Evolutionary conservation across 176 grass and related monocot species (phyloP).

Genomic region (Puccinellia tenuiflora): DNA sequence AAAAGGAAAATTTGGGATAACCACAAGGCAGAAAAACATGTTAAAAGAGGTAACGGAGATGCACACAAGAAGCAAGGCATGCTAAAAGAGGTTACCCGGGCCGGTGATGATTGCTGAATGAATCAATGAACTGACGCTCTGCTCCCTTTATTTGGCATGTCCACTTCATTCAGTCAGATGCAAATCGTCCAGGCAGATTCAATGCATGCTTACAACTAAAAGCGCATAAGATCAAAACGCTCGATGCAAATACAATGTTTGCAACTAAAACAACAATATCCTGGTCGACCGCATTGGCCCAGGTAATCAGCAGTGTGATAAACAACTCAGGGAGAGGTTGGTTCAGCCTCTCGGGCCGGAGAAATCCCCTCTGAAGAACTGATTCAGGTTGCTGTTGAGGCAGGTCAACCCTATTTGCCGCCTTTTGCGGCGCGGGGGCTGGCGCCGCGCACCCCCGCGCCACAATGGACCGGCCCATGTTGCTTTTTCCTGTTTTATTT

Average conservation of each 20-base stretch:
- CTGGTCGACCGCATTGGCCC: conserved; percentile 15
- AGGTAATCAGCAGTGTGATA: neutral
- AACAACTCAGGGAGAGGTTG: neutral
- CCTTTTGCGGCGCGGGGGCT: too few species aligned
- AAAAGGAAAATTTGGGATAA: neutral
- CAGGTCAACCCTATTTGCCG: too few species aligned
- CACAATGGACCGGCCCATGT: too few species aligned
- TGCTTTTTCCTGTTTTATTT: too few species aligned
- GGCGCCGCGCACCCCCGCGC: too few species aligned
- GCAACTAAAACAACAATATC: conserved; percentile 25
- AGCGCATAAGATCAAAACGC: neutral
- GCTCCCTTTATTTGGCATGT: neutral
- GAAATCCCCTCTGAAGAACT: too few species aligned
- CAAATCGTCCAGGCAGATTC: neutral
- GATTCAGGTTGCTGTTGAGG: too few species aligned
- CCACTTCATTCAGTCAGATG: neutral
- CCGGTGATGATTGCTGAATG: neutral
- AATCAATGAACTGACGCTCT: neutral
- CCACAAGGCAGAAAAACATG: neutral
- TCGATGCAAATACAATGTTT: conserved; percentile 25
- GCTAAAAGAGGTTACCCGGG: too few species aligned
- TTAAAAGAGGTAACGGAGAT: neutral
- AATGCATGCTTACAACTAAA: conserved; percentile 18
- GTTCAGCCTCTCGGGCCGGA: too few species aligned
- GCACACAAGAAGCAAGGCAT: neutral